These are phyloP conservation scores for Domatiomyces catenatus DNA, from an alignment of 2,329 filamentous ascomycete genomes.

Conservation along the genomic window DNA sequence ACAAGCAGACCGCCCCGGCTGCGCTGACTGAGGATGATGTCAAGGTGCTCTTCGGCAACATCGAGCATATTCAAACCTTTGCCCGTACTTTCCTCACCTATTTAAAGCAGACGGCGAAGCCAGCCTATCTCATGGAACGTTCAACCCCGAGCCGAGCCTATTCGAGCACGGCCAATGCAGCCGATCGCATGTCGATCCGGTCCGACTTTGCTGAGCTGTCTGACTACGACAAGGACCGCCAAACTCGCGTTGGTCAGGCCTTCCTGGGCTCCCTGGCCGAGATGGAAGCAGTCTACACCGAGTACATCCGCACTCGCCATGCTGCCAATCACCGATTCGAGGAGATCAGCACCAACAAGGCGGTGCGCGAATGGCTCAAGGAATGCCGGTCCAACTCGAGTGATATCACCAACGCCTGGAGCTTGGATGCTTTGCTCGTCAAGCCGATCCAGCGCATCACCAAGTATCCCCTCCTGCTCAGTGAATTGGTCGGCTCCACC, in stretches of 20 bases:
- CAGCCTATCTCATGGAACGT: constrained; percentile 57
- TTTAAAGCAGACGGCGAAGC: constrained; percentile 64
- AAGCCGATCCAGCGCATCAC: constrained; percentile 91
- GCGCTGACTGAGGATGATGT: constrained; percentile 70
- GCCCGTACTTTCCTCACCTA: constrained; percentile 64
- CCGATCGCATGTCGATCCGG: constrained; percentile 17
- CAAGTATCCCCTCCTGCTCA: constrained; percentile 80
- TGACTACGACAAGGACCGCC: constrained; percentile 41
- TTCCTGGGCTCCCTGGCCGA: constrained; percentile 40
- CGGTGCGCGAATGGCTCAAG: constrained; percentile 64
- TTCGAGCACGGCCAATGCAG: constrained; percentile 29
- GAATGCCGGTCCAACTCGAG: constrained; percentile 87
- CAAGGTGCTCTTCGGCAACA: constrained; percentile 83
- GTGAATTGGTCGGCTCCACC: constrained; percentile 64
- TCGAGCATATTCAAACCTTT: constrained; percentile 76
- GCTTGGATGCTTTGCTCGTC: constrained; percentile 86
- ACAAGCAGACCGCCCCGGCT: constrained; percentile 78
- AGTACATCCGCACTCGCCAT: constrained; percentile 50
- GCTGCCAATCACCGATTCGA: constrained; percentile 47
- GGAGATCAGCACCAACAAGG: constrained; percentile 40
- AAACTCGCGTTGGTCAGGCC: constrained; percentile 43
- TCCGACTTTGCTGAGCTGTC: constrained; percentile 21
- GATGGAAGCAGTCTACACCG: constrained; percentile 51
- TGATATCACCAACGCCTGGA: constrained; percentile 87
- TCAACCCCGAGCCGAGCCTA: constrained; percentile 36